phyloP scores from a whole-genome alignment of 2,329 filamentous ascomycete genomes.

The Phialophora chinensis region DNA sequence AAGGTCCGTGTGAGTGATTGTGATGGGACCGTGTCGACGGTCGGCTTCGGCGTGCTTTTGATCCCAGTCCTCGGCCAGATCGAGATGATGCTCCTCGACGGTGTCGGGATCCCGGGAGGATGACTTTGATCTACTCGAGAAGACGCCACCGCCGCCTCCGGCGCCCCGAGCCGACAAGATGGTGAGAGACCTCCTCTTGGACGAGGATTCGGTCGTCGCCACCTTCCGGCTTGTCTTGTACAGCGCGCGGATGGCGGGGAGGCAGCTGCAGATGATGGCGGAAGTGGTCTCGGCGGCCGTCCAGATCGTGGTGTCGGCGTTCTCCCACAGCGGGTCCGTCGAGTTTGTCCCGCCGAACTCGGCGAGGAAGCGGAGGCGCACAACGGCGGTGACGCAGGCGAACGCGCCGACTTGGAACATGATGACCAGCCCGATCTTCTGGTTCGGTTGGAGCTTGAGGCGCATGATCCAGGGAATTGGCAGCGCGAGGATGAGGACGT shows the following conservation, averaged over 20 bases:
- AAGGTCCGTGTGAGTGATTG: neutral
- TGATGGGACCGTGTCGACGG: neutral
- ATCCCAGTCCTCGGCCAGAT: slow-evolving; percentile 1
- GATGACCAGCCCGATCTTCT: slow-evolving; percentile 56
- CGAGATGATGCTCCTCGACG: neutral
- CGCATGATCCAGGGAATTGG: slow-evolving; percentile 56
- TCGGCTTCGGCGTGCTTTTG: neutral
- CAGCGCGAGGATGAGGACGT: slow-evolving; percentile 60
- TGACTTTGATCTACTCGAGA: neutral
- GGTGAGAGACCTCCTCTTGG: neutral
- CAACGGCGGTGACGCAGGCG: neutral
- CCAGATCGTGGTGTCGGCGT: neutral
- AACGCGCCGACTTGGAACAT: slow-evolving; percentile 60
- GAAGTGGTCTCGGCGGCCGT: neutral
- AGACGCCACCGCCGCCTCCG: neutral
- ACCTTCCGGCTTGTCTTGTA: neutral
- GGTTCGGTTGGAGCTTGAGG: slow-evolving; percentile 55
- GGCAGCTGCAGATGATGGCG: slow-evolving; percentile 1
- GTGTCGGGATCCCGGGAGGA: neutral
- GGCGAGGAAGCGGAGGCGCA: neutral
- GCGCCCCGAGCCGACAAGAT: neutral
- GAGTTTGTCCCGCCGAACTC: neutral
- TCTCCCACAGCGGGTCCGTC: slow-evolving; percentile 2
- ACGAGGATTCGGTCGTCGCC: neutral
- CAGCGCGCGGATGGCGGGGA: slow-evolving; percentile 3